A percentile compares a stretch with the other conserved stretches of the same genome.
These are phyloP conservation scores for Nannochloropsis granulata DNA, from an alignment of 108 stramenopile species.

Conservation along the genomic window DNA sequence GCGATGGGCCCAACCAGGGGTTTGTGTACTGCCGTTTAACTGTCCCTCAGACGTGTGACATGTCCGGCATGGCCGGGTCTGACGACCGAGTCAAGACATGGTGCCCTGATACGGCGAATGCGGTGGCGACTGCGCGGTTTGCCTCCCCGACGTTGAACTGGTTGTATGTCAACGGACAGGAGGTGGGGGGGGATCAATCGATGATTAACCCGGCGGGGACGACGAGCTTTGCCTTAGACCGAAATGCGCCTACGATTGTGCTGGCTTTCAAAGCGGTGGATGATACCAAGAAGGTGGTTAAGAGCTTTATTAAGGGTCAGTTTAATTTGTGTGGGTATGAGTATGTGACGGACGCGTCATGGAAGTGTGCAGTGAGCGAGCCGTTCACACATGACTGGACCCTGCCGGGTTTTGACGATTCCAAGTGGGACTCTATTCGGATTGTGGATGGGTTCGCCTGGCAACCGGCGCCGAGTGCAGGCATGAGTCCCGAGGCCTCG, in stretches of 20 bases:
- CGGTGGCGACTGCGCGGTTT: background rate
- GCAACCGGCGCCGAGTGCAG: background rate
- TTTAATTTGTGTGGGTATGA: background rate
- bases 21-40: background rate
- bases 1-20: background rate
- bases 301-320: background rate
- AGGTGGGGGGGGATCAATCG: background rate
- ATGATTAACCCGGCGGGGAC: background rate
- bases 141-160: background rate
- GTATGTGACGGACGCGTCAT: background rate
- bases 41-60: background rate
- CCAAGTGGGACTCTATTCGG: background rate
- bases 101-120: background rate
- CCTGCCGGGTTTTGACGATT: background rate
- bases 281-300: background rate
- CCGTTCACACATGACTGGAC: background rate
- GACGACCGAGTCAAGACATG: background rate
- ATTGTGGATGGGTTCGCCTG: background rate
- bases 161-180: background rate
- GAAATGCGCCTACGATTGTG: background rate
- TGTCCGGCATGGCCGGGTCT: background rate
- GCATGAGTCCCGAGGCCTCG: background rate
- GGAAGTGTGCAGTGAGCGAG: background rate
- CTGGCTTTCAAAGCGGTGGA: background rate
- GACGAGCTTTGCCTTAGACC: background rate